Conservation (phyloP, 2,329 filamentous ascomycete genomes). For the Didymella segeticola region DNA sequence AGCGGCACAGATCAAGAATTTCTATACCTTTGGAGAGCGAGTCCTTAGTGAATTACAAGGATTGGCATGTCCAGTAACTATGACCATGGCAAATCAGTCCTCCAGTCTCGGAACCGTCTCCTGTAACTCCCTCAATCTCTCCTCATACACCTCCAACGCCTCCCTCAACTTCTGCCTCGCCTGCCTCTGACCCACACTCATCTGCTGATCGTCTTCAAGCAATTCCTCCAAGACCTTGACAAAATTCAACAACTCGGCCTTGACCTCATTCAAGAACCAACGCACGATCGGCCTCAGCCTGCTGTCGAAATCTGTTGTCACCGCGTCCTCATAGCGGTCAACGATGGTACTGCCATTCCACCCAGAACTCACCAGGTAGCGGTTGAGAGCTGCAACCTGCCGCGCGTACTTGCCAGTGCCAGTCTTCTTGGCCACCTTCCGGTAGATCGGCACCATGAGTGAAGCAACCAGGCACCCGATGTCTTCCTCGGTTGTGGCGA, state of each 20-base stretch:
- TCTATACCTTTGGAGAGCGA: too few relatives aligned
- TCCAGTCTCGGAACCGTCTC: not conserved
- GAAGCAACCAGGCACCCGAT: slow-evolving; percentile 7
- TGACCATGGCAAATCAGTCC: not conserved
- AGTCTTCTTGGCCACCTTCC: slow-evolving; percentile 4
- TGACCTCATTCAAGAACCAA: slow-evolving; percentile 16
- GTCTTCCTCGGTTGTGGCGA: slow-evolving; percentile 12
- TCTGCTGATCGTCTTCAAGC: slow-evolving; percentile 8
- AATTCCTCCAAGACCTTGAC: slow-evolving; percentile 14
- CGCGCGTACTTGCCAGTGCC: slow-evolving; percentile 7
- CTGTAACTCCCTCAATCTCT: slow-evolving; percentile 3
- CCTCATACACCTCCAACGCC: slow-evolving; percentile 4
- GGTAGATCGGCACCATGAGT: slow-evolving; percentile 11
- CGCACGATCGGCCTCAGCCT: slow-evolving; percentile 6
- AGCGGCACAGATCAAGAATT: too few relatives aligned
- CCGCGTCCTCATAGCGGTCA: slow-evolving; percentile 11
- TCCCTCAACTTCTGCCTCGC: slow-evolving; percentile 7
- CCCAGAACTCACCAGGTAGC: slow-evolving; percentile 9
- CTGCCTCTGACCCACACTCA: slow-evolving; percentile 8
- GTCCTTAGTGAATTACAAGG: too few relatives aligned
- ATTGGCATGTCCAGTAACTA: too few relatives aligned
- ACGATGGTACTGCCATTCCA: slow-evolving; percentile 13
- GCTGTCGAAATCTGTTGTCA: slow-evolving; percentile 1
- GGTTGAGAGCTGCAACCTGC: slow-evolving; percentile 1
- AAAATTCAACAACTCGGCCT: slow-evolving; percentile 11